Conservation (phyloP, 345 rosid genomes). For the Arabidopsis suecica region DNA sequence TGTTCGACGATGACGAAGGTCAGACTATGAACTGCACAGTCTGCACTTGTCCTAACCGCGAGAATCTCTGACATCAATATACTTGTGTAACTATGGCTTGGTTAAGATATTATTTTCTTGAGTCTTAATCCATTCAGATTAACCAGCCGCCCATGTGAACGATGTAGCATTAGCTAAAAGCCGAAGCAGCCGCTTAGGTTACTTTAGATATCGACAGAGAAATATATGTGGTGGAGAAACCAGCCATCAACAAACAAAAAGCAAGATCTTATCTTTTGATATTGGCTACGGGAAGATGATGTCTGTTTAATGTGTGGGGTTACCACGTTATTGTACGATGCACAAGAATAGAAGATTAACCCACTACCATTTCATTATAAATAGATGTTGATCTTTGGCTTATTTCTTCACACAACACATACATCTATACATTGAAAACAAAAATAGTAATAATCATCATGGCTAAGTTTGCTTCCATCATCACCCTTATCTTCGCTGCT, state of each 20-base stretch:
- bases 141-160: not conserved
- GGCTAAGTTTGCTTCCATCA: constrained; percentile 19
- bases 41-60: not conserved
- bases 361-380: constrained; percentile 9
- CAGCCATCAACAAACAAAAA: not conserved
- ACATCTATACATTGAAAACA: not conserved
- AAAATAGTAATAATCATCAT: not conserved
- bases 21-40: not conserved
- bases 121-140: not conserved
- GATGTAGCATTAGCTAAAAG: not conserved
- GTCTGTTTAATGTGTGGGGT: not conserved
- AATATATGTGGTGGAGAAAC: constrained; percentile 4
- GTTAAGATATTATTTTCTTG: not conserved
- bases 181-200: not conserved
- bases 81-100: not conserved
- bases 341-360: not conserved
- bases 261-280: not conserved
- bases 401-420: not conserved
- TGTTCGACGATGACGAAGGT: too few species aligned
- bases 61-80: not conserved
- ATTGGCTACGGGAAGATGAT: not conserved
- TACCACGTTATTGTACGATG: not conserved
- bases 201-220: not conserved
- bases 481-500: not conserved
- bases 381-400: not conserved